phyloP scores from a whole-genome alignment of 1,284 basidiomycete genomes.

The Meripilus lineatus region DNA sequence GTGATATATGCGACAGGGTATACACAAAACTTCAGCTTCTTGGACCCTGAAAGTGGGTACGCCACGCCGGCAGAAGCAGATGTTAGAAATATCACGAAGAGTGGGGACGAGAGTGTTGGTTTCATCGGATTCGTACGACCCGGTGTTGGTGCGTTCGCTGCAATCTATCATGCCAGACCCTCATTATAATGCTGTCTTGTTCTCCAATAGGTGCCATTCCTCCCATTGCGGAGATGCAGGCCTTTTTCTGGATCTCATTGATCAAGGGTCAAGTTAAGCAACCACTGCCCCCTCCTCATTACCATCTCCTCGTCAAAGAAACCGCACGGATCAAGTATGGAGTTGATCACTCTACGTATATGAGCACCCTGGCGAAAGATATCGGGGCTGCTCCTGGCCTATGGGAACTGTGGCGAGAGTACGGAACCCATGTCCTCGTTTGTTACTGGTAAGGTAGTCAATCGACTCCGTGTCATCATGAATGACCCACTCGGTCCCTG shows the following conservation, averaged over 20 bases:
- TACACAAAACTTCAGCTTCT: slow-evolving; percentile 47
- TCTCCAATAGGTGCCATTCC: slow-evolving; percentile 51
- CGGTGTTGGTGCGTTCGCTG: slow-evolving; percentile 42
- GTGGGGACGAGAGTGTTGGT: slow-evolving; percentile 45
- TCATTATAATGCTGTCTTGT: not conserved
- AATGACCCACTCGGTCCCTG: not conserved
- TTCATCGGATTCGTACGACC: slow-evolving; percentile 65
- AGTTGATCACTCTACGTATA: slow-evolving; percentile 52
- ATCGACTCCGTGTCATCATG: not conserved
- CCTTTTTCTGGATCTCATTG: slow-evolving; percentile 57
- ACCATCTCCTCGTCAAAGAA: slow-evolving; percentile 52
- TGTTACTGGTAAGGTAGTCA: slow-evolving; percentile 46
- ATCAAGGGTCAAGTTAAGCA: slow-evolving; percentile 38
- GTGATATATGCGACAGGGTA: slow-evolving; percentile 54
- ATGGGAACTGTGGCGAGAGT: slow-evolving; percentile 40
- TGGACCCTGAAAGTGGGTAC: slow-evolving; percentile 42
- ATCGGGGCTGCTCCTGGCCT: slow-evolving; percentile 55
- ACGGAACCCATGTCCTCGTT: slow-evolving; percentile 50
- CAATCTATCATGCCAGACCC: slow-evolving; percentile 5
- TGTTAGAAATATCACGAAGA: slow-evolving; percentile 46
- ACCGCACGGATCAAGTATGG: slow-evolving; percentile 58
- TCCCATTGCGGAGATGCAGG: slow-evolving; percentile 63
- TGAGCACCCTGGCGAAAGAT: slow-evolving; percentile 56
- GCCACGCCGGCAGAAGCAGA: slow-evolving; percentile 46
- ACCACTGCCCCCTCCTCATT: slow-evolving; percentile 46